These are phyloP conservation scores for Anisodus tanguticus DNA, from an alignment of 257 asterid genomes.

Conservation along the genomic window DNA sequence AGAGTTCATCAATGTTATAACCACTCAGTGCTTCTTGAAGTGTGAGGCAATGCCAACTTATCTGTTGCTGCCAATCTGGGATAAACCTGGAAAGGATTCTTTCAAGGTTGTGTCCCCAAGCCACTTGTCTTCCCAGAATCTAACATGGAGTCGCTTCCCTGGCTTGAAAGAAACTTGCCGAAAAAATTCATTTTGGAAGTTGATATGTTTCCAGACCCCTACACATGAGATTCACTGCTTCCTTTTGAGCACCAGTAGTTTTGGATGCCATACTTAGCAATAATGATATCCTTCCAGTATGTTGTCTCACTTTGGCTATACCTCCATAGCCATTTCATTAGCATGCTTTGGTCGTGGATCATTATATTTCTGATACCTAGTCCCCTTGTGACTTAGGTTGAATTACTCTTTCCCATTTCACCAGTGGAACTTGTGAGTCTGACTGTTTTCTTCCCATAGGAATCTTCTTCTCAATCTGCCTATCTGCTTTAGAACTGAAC, in stretches of 20 bases:
- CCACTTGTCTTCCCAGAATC: background rate
- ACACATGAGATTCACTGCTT: background rate
- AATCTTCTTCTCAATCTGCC: background rate
- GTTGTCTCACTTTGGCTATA: too few species aligned
- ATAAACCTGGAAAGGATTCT: background rate
- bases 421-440: background rate
- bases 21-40: background rate
- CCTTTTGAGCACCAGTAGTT: background rate
- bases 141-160: background rate
- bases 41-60: background rate
- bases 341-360: background rate
- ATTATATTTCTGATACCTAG: background rate
- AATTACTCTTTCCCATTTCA: background rate
- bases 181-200: background rate
- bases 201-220: background rate
- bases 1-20: background rate
- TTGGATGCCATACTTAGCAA: background rate
- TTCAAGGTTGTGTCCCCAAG: background rate
- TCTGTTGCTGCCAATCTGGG: background rate
- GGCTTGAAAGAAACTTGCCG: background rate
- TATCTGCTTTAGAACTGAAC: background rate
- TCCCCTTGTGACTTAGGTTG: background rate
- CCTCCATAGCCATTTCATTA: background rate
- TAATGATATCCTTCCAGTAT: background rate
- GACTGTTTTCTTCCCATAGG: background rate